Evolutionary conservation across 768 basidiomycete species (phyloP).

Genomic region (Pisolithus tinctorius): DNA sequence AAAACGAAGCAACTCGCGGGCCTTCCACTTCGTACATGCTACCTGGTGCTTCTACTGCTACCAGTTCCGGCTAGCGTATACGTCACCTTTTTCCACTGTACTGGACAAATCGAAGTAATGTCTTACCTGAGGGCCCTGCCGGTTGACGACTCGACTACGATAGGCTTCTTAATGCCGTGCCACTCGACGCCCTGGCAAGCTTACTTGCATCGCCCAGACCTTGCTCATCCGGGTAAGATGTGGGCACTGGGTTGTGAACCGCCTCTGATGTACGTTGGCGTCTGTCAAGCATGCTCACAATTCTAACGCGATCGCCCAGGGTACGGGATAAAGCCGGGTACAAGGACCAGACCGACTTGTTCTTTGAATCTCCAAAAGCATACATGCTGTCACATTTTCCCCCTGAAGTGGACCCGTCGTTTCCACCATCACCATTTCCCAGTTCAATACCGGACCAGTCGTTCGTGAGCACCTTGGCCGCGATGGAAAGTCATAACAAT

Average conservation of each 20-base stretch:
- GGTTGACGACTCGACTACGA: constrained; percentile 40
- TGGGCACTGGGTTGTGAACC: constrained; percentile 96
- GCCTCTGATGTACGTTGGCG: constrained; percentile 61
- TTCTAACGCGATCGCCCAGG: constrained; percentile 18
- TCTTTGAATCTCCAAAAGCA: constrained; percentile 62
- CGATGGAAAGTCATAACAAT: constrained; percentile 22
- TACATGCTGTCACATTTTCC: constrained; percentile 74
- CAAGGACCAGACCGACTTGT: constrained; percentile 74
- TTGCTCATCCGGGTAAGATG: constrained; percentile 45
- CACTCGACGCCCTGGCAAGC: constrained; percentile 94
- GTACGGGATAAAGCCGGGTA: constrained; percentile 50
- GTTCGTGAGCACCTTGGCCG: constrained; percentile 15
- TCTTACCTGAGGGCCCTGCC: constrained; percentile 57
- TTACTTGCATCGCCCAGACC: constrained; percentile 67
- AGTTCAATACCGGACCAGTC: constrained; percentile 41
- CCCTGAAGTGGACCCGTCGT: constrained; percentile 45
- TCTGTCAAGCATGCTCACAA: not conserved
- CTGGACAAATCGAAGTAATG: constrained; percentile 73
- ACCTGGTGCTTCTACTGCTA: constrained; percentile 37
- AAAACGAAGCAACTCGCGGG: not conserved
- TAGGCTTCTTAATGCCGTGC: constrained; percentile 92
- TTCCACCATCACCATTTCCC: constrained; percentile 58
- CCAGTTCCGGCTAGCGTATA: constrained; percentile 62
- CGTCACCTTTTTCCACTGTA: constrained; percentile 66
- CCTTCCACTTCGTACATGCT: constrained; percentile 24